Evolutionary conservation across 176 grass and related monocot genomes (phyloP).

Genomic region (Areca catechu): DNA sequence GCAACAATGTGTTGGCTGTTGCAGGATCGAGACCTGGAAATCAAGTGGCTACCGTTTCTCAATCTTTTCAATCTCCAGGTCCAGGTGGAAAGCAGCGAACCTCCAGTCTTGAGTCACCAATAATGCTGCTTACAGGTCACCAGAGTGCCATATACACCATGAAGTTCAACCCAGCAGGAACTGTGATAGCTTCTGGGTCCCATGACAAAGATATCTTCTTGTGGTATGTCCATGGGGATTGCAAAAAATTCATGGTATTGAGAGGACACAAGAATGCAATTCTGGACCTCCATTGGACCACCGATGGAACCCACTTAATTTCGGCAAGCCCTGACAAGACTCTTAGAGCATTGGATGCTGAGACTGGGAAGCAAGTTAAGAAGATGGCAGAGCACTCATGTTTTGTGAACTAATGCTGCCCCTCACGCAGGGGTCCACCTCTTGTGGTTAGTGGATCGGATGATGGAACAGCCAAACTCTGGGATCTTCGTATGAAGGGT

Average conservation of each 20-base stretch:
- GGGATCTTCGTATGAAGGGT: conserved; percentile 89
- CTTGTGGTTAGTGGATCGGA: conserved; percentile 87
- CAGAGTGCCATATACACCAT: conserved; percentile 81
- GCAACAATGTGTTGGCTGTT: conserved; percentile 68
- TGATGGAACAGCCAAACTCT: conserved; percentile 89
- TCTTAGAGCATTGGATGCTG: conserved; percentile 79
- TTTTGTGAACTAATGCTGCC: conserved; percentile 91
- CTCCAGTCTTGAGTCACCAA: conserved; percentile 78
- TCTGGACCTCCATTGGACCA: conserved; percentile 91
- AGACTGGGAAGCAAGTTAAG: conserved; percentile 94
- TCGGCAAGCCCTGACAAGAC: conserved; percentile 97
- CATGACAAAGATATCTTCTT: conserved; percentile 97
- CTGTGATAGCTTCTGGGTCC: conserved; percentile 76
- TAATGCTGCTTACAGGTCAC: conserved; percentile 88
- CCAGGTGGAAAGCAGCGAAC: conserved; percentile 70
- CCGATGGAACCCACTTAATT: conserved; percentile 71
- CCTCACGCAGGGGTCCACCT: conserved; percentile 69
- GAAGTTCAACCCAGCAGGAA: conserved; percentile 98
- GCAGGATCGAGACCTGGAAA: conserved; percentile 50
- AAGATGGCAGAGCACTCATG: conserved; percentile 97
- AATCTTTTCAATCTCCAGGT: conserved; percentile 34
- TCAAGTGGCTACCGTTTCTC: conserved; percentile 47
- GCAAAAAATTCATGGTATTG: conserved; percentile 96
- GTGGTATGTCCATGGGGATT: conserved; percentile 95
- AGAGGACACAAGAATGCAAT: conserved; percentile 95